phyloP scores from a whole-genome alignment of 371 early-diverging fungal species.

The Rhizopus sp. region DNA sequence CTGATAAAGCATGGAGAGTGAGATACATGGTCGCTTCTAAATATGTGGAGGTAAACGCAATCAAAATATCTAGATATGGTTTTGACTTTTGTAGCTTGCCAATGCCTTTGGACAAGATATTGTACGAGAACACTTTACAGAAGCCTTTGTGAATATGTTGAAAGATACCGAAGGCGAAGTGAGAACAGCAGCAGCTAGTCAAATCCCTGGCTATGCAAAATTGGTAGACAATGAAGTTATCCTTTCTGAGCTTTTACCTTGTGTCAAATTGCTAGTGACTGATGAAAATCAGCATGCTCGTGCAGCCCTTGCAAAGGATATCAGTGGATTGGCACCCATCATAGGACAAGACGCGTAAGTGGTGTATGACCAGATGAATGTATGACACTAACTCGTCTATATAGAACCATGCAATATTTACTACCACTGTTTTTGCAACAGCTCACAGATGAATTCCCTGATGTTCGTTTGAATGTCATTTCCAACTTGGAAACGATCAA shows the following conservation, averaged over 20 bases:
- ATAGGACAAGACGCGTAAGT: conserved; percentile 91
- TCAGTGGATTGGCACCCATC: conserved; percentile 93
- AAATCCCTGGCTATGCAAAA: conserved; percentile 87
- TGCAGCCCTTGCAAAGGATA: conserved; percentile 93
- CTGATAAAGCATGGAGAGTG: conserved; percentile 97
- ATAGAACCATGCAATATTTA: conserved; percentile 89
- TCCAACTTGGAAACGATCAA: conserved; percentile 95
- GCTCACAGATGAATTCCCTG: conserved; percentile 96
- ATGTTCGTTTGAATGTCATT: conserved; percentile 97
- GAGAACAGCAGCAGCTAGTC: conserved; percentile 88
- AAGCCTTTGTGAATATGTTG: conserved; percentile 77
- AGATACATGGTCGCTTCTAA: conserved; percentile 98
- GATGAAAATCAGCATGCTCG: conserved; percentile 97
- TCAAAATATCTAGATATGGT: background rate
- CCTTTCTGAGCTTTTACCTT: conserved; percentile 82
- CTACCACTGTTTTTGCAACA: conserved; percentile 93
- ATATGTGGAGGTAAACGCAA: conserved; percentile 76
- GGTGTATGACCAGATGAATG: background rate
- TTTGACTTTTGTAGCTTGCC: conserved; percentile 58
- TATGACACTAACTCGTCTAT: background rate
- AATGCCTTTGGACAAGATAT: conserved; percentile 81
- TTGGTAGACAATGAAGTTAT: conserved; percentile 80
- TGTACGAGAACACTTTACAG: conserved; percentile 73
- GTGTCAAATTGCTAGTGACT: conserved; percentile 86
- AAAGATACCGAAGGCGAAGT: conserved; percentile 98